phyloP scores from a whole-genome alignment of 306 rosid genomes.

The Echinosophora koreensis region DNA sequence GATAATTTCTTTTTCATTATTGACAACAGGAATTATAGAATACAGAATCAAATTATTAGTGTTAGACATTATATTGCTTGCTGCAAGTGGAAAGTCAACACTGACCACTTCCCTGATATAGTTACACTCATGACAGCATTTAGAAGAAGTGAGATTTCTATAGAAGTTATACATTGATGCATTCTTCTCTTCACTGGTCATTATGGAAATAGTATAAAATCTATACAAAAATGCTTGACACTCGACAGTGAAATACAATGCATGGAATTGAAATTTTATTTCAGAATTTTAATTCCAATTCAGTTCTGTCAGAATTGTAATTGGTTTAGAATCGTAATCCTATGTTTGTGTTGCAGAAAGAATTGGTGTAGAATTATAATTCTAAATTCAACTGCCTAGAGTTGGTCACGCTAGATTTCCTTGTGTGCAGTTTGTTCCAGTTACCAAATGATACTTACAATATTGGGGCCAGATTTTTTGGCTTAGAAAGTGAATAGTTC shows the following conservation, averaged over 20 bases:
- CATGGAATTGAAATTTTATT: too few relatives aligned
- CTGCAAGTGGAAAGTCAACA: conserved; percentile 1
- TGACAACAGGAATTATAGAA: conserved; percentile 35
- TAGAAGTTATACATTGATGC: conserved; percentile 13
- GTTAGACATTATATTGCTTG: conserved; percentile 22
- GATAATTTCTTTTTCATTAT: conserved; percentile 38
- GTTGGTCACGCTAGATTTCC: too few relatives aligned
- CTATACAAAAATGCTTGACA: too few relatives aligned
- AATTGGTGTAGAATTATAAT: too few relatives aligned
- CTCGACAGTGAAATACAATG: too few relatives aligned
- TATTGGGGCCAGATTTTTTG: background rate
- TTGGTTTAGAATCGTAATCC: too few relatives aligned
- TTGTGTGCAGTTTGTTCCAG: too few relatives aligned
- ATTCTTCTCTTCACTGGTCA: conserved; percentile 31
- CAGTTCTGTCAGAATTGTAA: too few relatives aligned
- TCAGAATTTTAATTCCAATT: too few relatives aligned
- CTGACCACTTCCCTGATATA: conserved; percentile 14
- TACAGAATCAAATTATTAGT: conserved; percentile 42
- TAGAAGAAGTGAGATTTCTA: conserved; percentile 33
- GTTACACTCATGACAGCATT: conserved; percentile 16
- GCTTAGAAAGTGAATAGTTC: conserved; percentile 30
- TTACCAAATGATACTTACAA: background rate
- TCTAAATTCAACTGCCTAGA: too few relatives aligned
- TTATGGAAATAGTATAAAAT: background rate
- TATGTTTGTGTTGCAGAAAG: too few relatives aligned